Base-by-base conservation (phyloP, 768 basidiomycete genomes). In the Russula foetens region DNA sequence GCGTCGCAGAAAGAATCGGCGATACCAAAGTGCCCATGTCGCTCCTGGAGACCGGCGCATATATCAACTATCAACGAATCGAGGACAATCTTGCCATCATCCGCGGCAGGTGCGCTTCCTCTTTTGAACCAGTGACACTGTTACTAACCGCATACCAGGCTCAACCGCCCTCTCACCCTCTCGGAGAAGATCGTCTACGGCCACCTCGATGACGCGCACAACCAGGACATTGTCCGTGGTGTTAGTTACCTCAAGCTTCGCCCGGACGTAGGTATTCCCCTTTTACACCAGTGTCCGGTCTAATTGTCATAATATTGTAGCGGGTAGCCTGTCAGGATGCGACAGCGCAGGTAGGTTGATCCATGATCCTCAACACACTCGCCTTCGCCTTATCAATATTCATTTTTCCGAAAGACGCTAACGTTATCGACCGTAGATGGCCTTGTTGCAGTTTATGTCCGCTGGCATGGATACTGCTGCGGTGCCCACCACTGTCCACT, bases 361-460 rank as follows among this genome's bases (percentile, higher is more conserved):
- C 15, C 26, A 54, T 49, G 24, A 2, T 28, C 35, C n/a, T n/a
- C 38, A 17, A 51, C 9, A 23, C 4, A 4, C 24, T 46, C 14
- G 14, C 45, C n/a, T 39, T 35, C 24, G 39, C 9, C 39, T 41
- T 46, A 2, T 39, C 49, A 29, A 61, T 8, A 41, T n/a, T 19
- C 24, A 23, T 12, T 23, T 29, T 21, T 24, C 28, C 19, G 21
- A 41, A 28, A 11, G n/a, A n/a, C n/a, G 21, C 63, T 64, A 59
- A 66, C 53, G 24, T 58, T 44, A 53, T 47, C 17, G 17, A 7
- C 38, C 29, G 4, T 54, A 98, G 92, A 99, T 99, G 97, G 97
- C 97, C 21, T 84, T 99, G 58, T 82, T 99, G 66, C 97, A 99
- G 81, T 99, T 99, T 84, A 99, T 99, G 97, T 98, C 97, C 53